phyloP scores from a whole-genome alignment of 371 early-diverging fungal species.

The Mucor piriformis region DNA sequence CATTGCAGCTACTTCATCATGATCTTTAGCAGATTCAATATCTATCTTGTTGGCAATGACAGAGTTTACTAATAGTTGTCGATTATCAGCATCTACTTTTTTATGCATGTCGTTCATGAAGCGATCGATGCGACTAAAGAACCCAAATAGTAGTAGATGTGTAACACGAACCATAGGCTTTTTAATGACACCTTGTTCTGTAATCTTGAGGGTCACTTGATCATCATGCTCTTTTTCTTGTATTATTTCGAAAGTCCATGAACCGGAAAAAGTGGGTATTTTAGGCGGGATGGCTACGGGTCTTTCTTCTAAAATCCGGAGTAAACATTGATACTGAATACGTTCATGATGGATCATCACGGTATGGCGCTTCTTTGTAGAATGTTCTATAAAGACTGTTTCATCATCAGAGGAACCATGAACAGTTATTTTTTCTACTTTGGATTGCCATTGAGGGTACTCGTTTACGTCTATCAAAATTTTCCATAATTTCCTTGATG shows the following conservation, averaged over 20 bases:
- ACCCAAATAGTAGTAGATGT: constrained; percentile 43
- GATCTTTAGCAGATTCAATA: too few relatives aligned
- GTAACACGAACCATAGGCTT: constrained; percentile 44
- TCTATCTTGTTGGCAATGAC: neutral
- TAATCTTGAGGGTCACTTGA: constrained; percentile 33
- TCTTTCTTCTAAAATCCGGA: constrained; percentile 41
- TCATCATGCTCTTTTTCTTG: constrained; percentile 20
- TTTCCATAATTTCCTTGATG: constrained; percentile 31
- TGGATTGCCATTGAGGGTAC: constrained; percentile 42
- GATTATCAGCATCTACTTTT: neutral
- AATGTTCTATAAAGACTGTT: constrained; percentile 34
- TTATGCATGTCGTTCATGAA: constrained; percentile 40
- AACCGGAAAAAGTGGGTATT: constrained; percentile 36
- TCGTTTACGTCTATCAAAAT: constrained; percentile 33
- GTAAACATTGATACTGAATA: constrained; percentile 15
- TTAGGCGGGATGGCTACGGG: neutral
- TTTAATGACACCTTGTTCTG: constrained; percentile 50
- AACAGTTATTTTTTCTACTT: constrained; percentile 28
- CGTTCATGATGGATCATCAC: constrained; percentile 39
- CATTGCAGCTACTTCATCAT: too few relatives aligned
- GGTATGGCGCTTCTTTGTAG: constrained; percentile 29
- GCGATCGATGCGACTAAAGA: constrained; percentile 44
- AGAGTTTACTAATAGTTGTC: neutral
- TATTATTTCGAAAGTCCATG: constrained; percentile 36
- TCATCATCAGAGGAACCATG: constrained; percentile 4